A percentile compares a stretch with the other conserved stretches of the same genome.
phyloP scores from a whole-genome alignment of 768 basidiomycete genomes.

The Gymnopilus junonius region DNA sequence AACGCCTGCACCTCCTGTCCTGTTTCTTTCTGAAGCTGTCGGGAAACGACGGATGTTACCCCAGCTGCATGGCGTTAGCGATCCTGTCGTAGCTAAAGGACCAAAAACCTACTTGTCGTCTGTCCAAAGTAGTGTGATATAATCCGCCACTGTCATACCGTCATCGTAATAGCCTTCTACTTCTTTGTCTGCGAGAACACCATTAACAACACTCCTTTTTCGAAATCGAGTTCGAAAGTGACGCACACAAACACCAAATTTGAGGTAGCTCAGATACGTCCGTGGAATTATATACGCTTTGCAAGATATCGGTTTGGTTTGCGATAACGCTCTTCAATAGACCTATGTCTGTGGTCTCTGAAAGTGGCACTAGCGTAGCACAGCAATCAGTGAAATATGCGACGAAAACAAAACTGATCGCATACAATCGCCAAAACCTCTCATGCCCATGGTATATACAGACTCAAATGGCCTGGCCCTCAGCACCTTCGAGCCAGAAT shows the following conservation, averaged over 20 bases:
- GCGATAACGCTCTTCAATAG: slow-evolving; percentile 59
- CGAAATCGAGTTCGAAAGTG: not conserved
- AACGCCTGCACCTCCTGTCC: slow-evolving; percentile 70
- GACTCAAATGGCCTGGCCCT: slow-evolving; percentile 66
- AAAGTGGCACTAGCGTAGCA: slow-evolving; percentile 51
- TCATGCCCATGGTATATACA: slow-evolving; percentile 71
- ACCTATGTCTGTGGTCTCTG: slow-evolving; percentile 51
- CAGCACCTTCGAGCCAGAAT: slow-evolving; percentile 67
- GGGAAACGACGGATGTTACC: slow-evolving; percentile 73
- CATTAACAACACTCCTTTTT: not conserved
- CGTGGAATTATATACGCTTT: slow-evolving; percentile 49
- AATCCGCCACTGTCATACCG: slow-evolving; percentile 64
- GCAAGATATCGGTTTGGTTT: slow-evolving; percentile 64
- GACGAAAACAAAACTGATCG: not conserved
- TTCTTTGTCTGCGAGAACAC: slow-evolving; percentile 48
- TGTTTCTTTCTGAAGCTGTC: slow-evolving; percentile 52
- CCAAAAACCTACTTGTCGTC: slow-evolving; percentile 63
- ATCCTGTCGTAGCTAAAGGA: not conserved
- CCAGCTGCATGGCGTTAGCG: slow-evolving; percentile 44
- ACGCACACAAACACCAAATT: slow-evolving; percentile 62
- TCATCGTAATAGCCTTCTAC: slow-evolving; percentile 71
- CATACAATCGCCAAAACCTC: slow-evolving; percentile 61
- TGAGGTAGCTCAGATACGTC: slow-evolving; percentile 61
- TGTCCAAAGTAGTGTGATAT: slow-evolving; percentile 67
- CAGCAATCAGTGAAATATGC: not conserved